Conservation (phyloP, 768 basidiomycete species). For the Suillus variegatus region DNA sequence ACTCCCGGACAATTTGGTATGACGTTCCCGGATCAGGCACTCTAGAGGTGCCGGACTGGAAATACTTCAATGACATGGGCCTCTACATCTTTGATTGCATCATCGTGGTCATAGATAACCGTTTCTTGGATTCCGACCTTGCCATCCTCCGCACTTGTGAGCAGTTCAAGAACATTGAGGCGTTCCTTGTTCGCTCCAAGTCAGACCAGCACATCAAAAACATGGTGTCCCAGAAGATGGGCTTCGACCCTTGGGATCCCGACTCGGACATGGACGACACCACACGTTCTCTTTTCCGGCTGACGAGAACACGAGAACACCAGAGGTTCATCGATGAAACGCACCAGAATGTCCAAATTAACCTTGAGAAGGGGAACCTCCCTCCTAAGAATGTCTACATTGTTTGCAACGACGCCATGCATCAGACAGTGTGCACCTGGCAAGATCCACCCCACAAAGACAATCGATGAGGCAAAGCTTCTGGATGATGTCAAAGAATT, state of each 20-base stretch:
- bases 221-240: conserved; percentile 11
- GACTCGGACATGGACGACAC: not conserved
- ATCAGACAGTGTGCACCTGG: not conserved
- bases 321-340: conserved; percentile 21
- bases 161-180: not conserved
- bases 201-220: conserved; percentile 17
- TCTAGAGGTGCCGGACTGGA: not conserved
- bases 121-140: not conserved
- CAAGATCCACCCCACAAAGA: conserved; percentile 4
- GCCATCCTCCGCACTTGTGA: not conserved
- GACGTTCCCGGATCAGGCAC: not conserved
- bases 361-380: conserved; percentile 11
- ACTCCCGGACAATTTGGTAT: not conserved
- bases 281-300: not conserved
- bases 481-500: conserved; percentile 8
- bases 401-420: conserved; percentile 16
- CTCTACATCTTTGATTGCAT: not conserved
- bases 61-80: not conserved
- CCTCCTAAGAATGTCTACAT: conserved; percentile 20
- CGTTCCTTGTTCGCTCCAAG: conserved; percentile 19
- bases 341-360: conserved; percentile 10
- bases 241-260: not conserved
- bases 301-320: conserved; percentile 12
- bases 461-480: conserved; percentile 16
- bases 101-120: not conserved